These are phyloP conservation scores for Pseudogymnoascus sp. DNA, from an alignment of 2,329 filamentous ascomycete species.

Conservation along the genomic window DNA sequence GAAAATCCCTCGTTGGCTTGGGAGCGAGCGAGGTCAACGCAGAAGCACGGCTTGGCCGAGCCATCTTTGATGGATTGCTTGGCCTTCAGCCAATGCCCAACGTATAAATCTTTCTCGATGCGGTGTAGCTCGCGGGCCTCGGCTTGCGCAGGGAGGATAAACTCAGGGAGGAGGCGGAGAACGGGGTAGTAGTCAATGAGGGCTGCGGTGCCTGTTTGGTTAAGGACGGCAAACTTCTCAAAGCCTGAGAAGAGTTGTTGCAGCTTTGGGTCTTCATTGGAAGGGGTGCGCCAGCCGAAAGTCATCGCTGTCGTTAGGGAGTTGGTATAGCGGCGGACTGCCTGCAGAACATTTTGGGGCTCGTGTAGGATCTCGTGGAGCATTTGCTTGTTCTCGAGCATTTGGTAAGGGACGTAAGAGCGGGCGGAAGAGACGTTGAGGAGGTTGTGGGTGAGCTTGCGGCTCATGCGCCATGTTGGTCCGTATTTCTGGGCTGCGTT, in stretches of 20 bases:
- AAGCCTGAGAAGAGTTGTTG: slow-evolving; percentile 34
- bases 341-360: slow-evolving; percentile 36
- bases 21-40: background rate
- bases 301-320: slow-evolving; percentile 35
- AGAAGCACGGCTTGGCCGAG: slow-evolving; percentile 8
- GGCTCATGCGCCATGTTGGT: slow-evolving; percentile 34
- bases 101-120: slow-evolving; percentile 35
- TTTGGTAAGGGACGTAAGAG: slow-evolving; percentile 31
- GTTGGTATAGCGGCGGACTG: slow-evolving; percentile 41
- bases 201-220: slow-evolving; percentile 38
- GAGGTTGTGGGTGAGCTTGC: slow-evolving; percentile 35
- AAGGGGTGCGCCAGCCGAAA: slow-evolving; percentile 30
- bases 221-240: slow-evolving; percentile 34
- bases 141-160: slow-evolving; percentile 30
- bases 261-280: slow-evolving; percentile 29
- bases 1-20: background rate
- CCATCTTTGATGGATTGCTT: slow-evolving; percentile 26
- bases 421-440: slow-evolving; percentile 17
- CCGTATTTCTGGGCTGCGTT: slow-evolving; percentile 22
- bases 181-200: slow-evolving; percentile 38
- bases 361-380: slow-evolving; percentile 34
- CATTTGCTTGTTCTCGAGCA: slow-evolving; percentile 42
- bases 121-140: slow-evolving; percentile 36
- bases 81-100: slow-evolving; percentile 33
- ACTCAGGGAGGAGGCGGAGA: slow-evolving; percentile 35